Percentiles rank a stretch among this genome's conserved stretches.
Evolutionary conservation across 2,329 filamentous ascomycete genomes (phyloP).

Genomic region (Ustulina deusta): DNA sequence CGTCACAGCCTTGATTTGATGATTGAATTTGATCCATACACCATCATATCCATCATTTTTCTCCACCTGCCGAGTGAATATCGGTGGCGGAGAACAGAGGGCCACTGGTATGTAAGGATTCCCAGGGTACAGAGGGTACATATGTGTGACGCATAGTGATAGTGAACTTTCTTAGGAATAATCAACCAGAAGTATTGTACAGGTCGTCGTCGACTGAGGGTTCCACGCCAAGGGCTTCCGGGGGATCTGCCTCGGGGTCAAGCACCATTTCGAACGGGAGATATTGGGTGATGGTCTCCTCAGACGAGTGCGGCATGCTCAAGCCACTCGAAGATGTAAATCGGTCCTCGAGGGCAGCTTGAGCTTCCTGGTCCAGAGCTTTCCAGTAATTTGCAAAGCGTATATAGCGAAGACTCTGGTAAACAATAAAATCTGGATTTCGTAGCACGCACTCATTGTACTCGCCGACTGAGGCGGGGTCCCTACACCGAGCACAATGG

Average conservation of each 20-base stretch:
- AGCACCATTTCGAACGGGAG: conserved; percentile 39
- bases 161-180: conserved; percentile 11
- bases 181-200: conserved; percentile 28
- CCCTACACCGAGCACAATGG: conserved; percentile 47
- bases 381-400: conserved; percentile 42
- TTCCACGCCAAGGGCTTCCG: conserved; percentile 47
- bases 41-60: conserved; percentile 4
- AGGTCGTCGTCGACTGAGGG: conserved; percentile 41
- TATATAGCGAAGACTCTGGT: conserved; percentile 40
- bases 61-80: conserved; percentile 2
- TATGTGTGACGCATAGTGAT: conserved; percentile 10
- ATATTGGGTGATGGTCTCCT: conserved; percentile 42
- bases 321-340: conserved; percentile 42
- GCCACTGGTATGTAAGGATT: conserved; percentile 3
- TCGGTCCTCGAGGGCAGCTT: conserved; percentile 37
- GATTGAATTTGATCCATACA: neutral
- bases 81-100: neutral
- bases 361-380: conserved; percentile 40
- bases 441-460: conserved; percentile 46
- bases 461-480: conserved; percentile 48
- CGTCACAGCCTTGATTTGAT: neutral
- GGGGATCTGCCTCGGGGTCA: conserved; percentile 46
- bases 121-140: neutral
- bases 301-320: conserved; percentile 27
- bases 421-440: conserved; percentile 42